phyloP scores from a whole-genome alignment of 495 filamentous ascomycete species.

The Neurospora sp. region DNA sequence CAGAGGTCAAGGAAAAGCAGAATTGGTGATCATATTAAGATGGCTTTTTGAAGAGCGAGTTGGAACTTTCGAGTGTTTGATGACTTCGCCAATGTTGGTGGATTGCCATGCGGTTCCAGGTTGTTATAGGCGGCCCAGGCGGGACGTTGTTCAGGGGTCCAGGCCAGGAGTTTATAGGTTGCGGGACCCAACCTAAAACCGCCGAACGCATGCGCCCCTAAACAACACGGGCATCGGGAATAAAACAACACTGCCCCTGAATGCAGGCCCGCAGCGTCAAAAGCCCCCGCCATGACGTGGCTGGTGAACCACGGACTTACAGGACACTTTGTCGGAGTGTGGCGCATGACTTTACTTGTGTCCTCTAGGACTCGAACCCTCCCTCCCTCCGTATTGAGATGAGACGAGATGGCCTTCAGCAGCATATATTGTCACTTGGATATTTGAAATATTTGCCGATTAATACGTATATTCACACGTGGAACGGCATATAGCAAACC shows the following conservation, averaged over 20 bases:
- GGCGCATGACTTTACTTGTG: background rate
- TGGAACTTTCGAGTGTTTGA: background rate
- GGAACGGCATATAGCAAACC: too few relatives aligned
- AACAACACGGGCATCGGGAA: background rate
- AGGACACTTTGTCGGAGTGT: background rate
- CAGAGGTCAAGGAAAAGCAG: background rate
- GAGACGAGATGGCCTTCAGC: background rate
- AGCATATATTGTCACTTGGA: background rate
- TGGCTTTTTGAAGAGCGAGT: background rate
- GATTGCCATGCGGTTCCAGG: background rate
- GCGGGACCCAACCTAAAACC: background rate
- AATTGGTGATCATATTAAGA: background rate
- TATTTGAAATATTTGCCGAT: background rate
- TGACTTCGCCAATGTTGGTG: background rate
- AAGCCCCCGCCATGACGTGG: background rate
- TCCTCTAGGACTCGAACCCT: background rate
- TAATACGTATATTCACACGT: too few relatives aligned
- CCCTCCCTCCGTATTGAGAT: background rate
- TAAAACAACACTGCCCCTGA: background rate
- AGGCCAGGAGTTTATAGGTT: background rate
- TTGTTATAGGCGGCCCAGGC: background rate
- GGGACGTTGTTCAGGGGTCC: background rate
- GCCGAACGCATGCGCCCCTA: background rate
- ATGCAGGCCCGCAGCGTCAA: background rate
- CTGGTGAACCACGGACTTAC: background rate